Evolutionary conservation across 2,329 filamentous ascomycete genomes (phyloP), one percentile per base, ranked within the genome.

Genomic region (Onygenales sp.): DNA sequence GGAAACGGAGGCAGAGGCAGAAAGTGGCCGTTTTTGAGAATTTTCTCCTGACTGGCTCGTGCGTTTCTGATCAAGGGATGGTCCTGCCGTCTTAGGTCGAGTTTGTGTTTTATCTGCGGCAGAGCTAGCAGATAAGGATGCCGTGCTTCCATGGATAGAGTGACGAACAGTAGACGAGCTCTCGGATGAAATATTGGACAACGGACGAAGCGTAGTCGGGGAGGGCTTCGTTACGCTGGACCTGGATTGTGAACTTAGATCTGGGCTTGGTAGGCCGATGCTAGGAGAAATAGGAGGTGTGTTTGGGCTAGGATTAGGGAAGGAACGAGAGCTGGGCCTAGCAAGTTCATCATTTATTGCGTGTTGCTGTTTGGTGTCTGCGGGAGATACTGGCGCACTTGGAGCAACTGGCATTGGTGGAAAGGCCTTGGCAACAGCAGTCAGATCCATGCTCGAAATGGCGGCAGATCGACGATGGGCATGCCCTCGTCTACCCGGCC

Each of bases 111-210:
- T 56, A n/a, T 59, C 50, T 36, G 40, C 34, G 50, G 58, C 37
- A 33, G 34, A 58, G 4, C 56, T 44, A 27, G 54, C 58, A n/a
- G 58, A 58, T 14, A 69, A 61, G 13, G 71, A 67, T 8, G 68
- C 67, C 9, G 76, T 77, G 10, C 77, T 78, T 9, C 77, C 66
- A 49, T 86, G 88, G 4, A 87, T 75, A 42, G 85, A 88, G 66
- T 92, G 88, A 4, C 83, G 80, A 14, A 84, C 78, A 0, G 87
- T 89, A 1, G 77, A 77, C 52, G 82, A 73, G 2, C 86, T 93
- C 64, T 85, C 89, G 17, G 84, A 91, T 1, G 89, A 95, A 11
- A 94, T 83, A 17, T 91, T 76, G 2, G 91, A 95, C 14, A 94
- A 71, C 0, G 91, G 90, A 9, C 88, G 81, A 37, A 4, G 86